Evolutionary conservation across 805 yeast species (phyloP), one percentile per base, ranked within the genome.

Genomic region (Candida maltosa): DNA sequence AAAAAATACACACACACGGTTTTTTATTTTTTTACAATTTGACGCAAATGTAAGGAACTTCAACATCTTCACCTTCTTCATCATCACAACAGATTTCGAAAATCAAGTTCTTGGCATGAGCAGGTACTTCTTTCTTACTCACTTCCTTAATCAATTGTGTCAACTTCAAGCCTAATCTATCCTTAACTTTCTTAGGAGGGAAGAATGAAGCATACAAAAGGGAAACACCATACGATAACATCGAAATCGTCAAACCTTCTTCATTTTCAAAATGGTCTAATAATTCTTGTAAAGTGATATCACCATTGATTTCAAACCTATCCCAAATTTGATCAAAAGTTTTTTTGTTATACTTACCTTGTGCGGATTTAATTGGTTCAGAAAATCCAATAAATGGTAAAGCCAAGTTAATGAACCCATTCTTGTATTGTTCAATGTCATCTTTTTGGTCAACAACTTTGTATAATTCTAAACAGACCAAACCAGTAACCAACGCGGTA

Each of bases 361-460:
- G 80, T 31, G 84, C 76, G 25, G 96, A 87, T 31, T 81, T 82
- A 51, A 93, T 80, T 35, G 98, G 98, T 65, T 93, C 98, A 8
- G 96, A 87, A 58, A 93, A 93, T 6, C 96, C 97, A 56, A 93
- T 79, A 70, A 93, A 93, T 42, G 98, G 97, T 43, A 93, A 74
- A 2, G 96, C 96, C 62, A 93, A 69, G 57, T 87, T 87, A 43
- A 87, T 75, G 51, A 88, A 89, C 3, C 98, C 97, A 58, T 93
- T 91, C 68, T 87, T 89, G 65, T 80, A 89, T 46, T 81, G 80
- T 57, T 89, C 97, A 47, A 91, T 74, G 47, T 81, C 80, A 25
- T 70, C 74, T 53, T 82, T 78, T 11, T 75, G 75, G 52, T 83
- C 94, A 29, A 79, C 86, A 44, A 93, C 91, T 69, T 93, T 93